phyloP scores from a whole-genome alignment of 2,329 filamentous ascomycete genomes.

The Hirsutella rhossiliensis region DNA sequence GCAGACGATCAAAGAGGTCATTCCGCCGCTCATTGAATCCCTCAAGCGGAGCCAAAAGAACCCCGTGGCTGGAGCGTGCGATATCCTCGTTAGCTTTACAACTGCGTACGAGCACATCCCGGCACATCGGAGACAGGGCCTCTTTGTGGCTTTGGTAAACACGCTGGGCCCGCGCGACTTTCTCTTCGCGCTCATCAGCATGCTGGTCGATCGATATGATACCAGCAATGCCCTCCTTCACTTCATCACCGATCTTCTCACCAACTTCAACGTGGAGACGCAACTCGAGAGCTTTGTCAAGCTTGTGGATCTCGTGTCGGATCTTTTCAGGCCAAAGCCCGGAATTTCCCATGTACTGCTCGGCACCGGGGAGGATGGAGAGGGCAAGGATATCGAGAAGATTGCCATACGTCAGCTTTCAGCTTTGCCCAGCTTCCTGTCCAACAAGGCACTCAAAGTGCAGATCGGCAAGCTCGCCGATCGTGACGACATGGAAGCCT shows the following conservation, averaged over 20 bases:
- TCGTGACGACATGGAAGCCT: constrained; percentile 51
- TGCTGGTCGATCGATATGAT: constrained; percentile 83
- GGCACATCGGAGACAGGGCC: constrained; percentile 64
- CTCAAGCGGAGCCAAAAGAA: constrained; percentile 70
- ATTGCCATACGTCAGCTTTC: constrained; percentile 42
- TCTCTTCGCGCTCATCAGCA: constrained; percentile 73
- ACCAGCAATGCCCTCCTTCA: constrained; percentile 59
- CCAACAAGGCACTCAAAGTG: constrained; percentile 41
- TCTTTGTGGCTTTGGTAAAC: constrained; percentile 77
- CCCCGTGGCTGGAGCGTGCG: constrained; percentile 69
- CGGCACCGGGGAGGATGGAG: constrained; percentile 35
- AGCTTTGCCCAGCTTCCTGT: constrained; percentile 45
- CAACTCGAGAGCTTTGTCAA: constrained; percentile 70
- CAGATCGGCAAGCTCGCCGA: constrained; percentile 46
- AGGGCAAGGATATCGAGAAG: constrained; percentile 35
- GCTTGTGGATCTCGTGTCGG: constrained; percentile 61
- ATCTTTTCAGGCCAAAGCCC: constrained; percentile 66
- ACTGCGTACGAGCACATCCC: constrained; percentile 96
- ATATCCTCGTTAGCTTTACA: constrained; percentile 89
- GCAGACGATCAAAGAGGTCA: constrained; percentile 86
- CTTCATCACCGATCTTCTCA: constrained; percentile 67
- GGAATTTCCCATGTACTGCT: constrained; percentile 62
- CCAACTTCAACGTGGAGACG: constrained; percentile 58
- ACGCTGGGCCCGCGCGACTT: constrained; percentile 81
- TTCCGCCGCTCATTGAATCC: constrained; percentile 80